Evolutionary conservation across 2,329 filamentous ascomycete genomes (phyloP).

Genomic region (Fusarium buxicola): DNA sequence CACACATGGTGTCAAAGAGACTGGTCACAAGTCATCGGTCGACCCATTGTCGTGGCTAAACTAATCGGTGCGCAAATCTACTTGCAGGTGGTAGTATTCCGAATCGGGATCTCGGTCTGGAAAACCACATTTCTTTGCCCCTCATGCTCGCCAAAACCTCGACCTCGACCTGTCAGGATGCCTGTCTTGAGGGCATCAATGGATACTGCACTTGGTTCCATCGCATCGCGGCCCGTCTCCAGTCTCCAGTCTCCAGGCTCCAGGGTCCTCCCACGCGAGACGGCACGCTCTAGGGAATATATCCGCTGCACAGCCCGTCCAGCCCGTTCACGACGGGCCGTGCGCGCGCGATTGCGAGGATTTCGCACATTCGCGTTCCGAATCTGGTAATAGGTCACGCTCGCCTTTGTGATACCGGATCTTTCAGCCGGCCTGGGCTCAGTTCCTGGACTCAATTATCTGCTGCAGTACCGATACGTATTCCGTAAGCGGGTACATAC

Average conservation of each 20-base stretch:
- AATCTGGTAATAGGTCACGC: slow-evolving; percentile 33
- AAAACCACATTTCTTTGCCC: slow-evolving; percentile 32
- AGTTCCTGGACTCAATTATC: too few relatives aligned
- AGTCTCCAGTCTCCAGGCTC: background rate
- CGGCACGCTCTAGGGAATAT: background rate
- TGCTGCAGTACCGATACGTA: too few relatives aligned
- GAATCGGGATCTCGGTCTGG: slow-evolving; percentile 40
- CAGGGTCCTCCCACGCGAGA: too few relatives aligned
- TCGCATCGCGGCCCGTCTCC: slow-evolving; percentile 12
- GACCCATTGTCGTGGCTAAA: slow-evolving; percentile 12
- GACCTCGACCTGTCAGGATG: slow-evolving; percentile 12
- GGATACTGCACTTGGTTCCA: slow-evolving; percentile 12
- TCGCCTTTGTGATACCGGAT: slow-evolving; percentile 8
- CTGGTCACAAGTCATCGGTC: slow-evolving; percentile 21
- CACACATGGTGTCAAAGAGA: slow-evolving; percentile 10
- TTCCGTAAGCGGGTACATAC: too few relatives aligned
- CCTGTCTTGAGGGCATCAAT: too few relatives aligned
- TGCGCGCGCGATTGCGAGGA: slow-evolving; percentile 20
- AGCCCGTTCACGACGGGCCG: slow-evolving; percentile 12
- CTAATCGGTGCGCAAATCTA: slow-evolving; percentile 26
- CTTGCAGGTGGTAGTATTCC: slow-evolving; percentile 18
- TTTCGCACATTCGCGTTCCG: slow-evolving; percentile 4
- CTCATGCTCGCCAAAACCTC: slow-evolving; percentile 4
- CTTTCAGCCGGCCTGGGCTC: too few relatives aligned
- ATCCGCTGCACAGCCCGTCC: slow-evolving; percentile 24